Conservation (phyloP, 1,284 basidiomycete species). For the Boletellus deceptivus region DNA sequence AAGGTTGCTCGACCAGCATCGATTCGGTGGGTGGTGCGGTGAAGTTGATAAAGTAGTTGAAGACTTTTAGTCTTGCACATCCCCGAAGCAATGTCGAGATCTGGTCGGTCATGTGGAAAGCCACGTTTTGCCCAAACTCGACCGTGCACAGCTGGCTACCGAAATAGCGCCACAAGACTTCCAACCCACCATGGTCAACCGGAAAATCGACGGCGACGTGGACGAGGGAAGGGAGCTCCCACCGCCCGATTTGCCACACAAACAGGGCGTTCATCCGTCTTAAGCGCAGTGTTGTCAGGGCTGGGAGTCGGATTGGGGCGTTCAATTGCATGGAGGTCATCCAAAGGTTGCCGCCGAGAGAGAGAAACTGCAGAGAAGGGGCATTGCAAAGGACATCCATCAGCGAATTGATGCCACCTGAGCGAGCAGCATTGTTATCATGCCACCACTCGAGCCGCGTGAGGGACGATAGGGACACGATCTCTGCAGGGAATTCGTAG, state of each 20-base stretch:
- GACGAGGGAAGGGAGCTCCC: constrained; percentile 53
- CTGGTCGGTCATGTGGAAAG: constrained; percentile 49
- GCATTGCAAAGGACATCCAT: constrained; percentile 48
- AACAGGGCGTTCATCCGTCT: constrained; percentile 48
- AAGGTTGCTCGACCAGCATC: constrained; percentile 29
- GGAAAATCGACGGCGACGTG: constrained; percentile 39
- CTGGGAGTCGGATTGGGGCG: constrained; percentile 39
- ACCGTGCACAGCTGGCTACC: constrained; percentile 51
- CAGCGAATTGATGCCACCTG: constrained; percentile 66
- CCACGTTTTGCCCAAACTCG: constrained; percentile 55
- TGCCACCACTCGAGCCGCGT: constrained; percentile 70
- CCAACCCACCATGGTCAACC: constrained; percentile 23
- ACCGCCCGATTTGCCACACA: constrained; percentile 47
- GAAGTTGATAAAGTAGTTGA: constrained; percentile 60
- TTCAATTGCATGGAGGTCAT: constrained; percentile 23
- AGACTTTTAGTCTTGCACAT: constrained; percentile 46
- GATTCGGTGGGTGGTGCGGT: constrained; percentile 36
- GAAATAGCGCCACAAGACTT: constrained; percentile 46
- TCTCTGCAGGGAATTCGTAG: constrained; percentile 54
- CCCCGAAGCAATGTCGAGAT: constrained; percentile 44
- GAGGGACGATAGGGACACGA: constrained; percentile 47
- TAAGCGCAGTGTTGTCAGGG: constrained; percentile 52
- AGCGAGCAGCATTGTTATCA: constrained; percentile 53
- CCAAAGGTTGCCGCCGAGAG: constrained; percentile 50
- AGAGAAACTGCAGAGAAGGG: constrained; percentile 57